These are phyloP conservation scores for Cyclanthera cordifolia DNA, from an alignment of 306 rosid species.

Conservation along the genomic window DNA sequence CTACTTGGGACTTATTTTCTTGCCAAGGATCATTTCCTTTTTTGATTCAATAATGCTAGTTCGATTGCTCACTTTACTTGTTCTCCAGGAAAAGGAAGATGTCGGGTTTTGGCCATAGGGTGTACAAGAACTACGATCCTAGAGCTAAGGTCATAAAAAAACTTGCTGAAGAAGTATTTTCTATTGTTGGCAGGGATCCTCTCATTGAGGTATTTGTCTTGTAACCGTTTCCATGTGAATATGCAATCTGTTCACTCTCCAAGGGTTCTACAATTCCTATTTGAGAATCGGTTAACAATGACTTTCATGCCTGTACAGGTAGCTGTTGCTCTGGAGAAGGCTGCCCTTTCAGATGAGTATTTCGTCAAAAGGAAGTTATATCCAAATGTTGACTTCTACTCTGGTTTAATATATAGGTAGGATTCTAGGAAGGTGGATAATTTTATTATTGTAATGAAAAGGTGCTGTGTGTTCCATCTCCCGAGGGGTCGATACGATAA, in stretches of 20 bases:
- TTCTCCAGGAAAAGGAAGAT: constrained; percentile 71
- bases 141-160: constrained; percentile 70
- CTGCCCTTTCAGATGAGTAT: constrained; percentile 74
- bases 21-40: too few relatives aligned
- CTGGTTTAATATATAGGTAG: constrained; percentile 71
- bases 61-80: constrained; percentile 1
- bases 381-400: constrained; percentile 92
- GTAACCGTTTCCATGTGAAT: neutral
- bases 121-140: constrained; percentile 88
- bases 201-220: constrained; percentile 58
- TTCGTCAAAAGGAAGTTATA: constrained; percentile 80
- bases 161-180: constrained; percentile 78
- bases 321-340: constrained; percentile 78
- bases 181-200: constrained; percentile 88
- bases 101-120: constrained; percentile 92
- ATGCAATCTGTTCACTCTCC: neutral
- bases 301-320: constrained; percentile 30
- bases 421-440: constrained; percentile 7
- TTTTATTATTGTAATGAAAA: neutral
- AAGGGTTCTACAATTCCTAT: neutral
- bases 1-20: too few relatives aligned
- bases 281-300: neutral
- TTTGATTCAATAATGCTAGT: neutral
- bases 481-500: neutral
- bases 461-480: neutral